Evolutionary conservation across 345 rosid genomes (phyloP), one percentile per base, ranked within the genome.

Genomic region (Nephelium lappaceum): DNA sequence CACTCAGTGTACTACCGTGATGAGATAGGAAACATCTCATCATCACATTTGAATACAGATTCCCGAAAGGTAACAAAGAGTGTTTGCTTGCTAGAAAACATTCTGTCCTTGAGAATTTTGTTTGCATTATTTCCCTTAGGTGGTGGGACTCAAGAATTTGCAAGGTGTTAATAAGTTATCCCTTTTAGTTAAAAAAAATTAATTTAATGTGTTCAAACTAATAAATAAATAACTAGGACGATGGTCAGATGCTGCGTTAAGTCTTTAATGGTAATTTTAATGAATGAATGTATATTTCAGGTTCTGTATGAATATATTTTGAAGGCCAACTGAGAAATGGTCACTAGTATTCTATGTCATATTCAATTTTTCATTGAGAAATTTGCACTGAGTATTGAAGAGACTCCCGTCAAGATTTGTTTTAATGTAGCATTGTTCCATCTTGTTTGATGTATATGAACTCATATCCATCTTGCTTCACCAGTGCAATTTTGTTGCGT

Each of bases 1-100:
- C 97, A 93, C 85, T 94, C 98, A 76, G 98, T 93, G 68, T 97
- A 97, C 86, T 94, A 93, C 81, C 87, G 99, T 69, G 99, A 97
- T 85, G 89, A 87, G 61, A 97, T 97, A 11, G 99, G 99, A 74
- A 93, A 93, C 87, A 91, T 95, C 86, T 95, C 99, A 38, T 85
- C 95, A 19, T 95, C 99, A 61, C 97, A 86, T 80, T 86, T 95
- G 67, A 96, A 95, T 77, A 81, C 87, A n/a, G 93, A 86, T 76
- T 86, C 77, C 27, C 73, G 65, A 43, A 89, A 91, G 98, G 93
- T 93, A 83, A 41, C 24, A 39, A 15, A 10, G 0, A 21, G 24
- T 51, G 53, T 63, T 60, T 61, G 3, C 65, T 12, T 57, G 72
- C 42, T n/a, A 36, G n/a, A 39, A 0, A 42, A 24, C 42, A 43